A percentile compares a stretch with the other conserved stretches of the same genome.
These are phyloP conservation scores for Ambrosia artemisiifolia DNA, from an alignment of 129 eudicot genomes.

Conservation along the genomic window DNA sequence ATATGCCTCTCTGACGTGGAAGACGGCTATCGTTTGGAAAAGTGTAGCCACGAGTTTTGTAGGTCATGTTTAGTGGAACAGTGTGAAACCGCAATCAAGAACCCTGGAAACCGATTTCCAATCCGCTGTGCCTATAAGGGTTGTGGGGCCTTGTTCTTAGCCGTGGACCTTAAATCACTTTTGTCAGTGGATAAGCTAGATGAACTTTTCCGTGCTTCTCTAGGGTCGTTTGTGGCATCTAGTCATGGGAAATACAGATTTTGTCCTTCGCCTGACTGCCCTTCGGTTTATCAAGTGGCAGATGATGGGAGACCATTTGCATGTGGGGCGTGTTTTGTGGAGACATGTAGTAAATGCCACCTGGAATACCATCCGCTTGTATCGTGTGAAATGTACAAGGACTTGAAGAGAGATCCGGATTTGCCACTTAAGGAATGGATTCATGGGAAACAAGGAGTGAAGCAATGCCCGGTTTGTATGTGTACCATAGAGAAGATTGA, in stretches of 20 bases:
- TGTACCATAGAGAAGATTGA: slow-evolving; percentile 81
- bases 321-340: slow-evolving; percentile 78
- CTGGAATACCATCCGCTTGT: too few species aligned
- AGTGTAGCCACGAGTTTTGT: slow-evolving; percentile 56
- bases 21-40: slow-evolving; percentile 34
- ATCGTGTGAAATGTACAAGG: slow-evolving; percentile 61
- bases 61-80: slow-evolving; percentile 69
- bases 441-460: slow-evolving; percentile 67
- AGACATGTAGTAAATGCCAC: too few species aligned
- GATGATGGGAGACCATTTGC: slow-evolving; percentile 40
- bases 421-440: slow-evolving; percentile 74
- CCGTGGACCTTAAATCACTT: slow-evolving; percentile 52
- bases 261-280: slow-evolving; percentile 98
- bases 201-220: slow-evolving; percentile 82
- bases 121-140: slow-evolving; percentile 51
- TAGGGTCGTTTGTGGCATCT: slow-evolving; percentile 64
- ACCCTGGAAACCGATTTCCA: slow-evolving; percentile 58
- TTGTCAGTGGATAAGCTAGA: slow-evolving; percentile 55
- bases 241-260: slow-evolving; percentile 64
- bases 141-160: slow-evolving; percentile 48
- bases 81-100: slow-evolving; percentile 79
- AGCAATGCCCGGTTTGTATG: slow-evolving; percentile 64
- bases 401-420: slow-evolving; percentile 84
- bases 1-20: slow-evolving; percentile 84
- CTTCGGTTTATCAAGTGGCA: slow-evolving; percentile 60